These are phyloP conservation scores for Coniochaeta ligniaria DNA, from an alignment of 2,329 filamentous ascomycete species.

Conservation along the genomic window DNA sequence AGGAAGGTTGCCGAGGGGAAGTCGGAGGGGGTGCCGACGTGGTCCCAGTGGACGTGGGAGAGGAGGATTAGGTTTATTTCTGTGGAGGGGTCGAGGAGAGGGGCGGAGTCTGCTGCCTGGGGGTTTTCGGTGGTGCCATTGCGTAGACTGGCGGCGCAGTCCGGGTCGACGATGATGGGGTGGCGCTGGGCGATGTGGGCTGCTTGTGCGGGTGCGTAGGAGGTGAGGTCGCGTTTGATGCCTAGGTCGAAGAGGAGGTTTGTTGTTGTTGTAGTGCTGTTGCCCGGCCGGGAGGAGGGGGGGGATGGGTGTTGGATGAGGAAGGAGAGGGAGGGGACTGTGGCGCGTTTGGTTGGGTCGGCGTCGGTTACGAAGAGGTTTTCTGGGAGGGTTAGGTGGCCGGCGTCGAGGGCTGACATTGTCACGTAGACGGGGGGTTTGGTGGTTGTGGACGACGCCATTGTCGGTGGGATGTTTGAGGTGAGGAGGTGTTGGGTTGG, in stretches of 20 bases:
- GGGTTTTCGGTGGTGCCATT: constrained; percentile 6
- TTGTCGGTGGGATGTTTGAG: neutral
- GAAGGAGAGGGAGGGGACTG: constrained; percentile 46
- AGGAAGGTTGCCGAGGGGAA: constrained; percentile 40
- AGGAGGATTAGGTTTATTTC: constrained; percentile 29
- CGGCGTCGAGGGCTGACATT: constrained; percentile 28
- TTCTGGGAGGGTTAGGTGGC: constrained; percentile 38
- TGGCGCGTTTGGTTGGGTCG: constrained; percentile 31
- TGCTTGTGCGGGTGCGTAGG: constrained; percentile 35
- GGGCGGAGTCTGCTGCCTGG: too few species aligned
- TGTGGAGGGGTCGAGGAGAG: constrained; percentile 4
- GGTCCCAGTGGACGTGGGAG: constrained; percentile 51
- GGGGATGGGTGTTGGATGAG: constrained; percentile 37
- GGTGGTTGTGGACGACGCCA: neutral
- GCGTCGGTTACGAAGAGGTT: constrained; percentile 36
- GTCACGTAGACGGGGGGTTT: constrained; percentile 17
- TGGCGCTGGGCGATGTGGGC: constrained; percentile 35
- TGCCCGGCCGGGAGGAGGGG: neutral
- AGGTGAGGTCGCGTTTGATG: constrained; percentile 33
- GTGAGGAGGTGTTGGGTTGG: neutral
- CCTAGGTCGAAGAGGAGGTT: constrained; percentile 46
- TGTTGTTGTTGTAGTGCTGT: constrained; percentile 12
- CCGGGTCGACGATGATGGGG: constrained; percentile 35
- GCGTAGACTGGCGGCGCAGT: constrained; percentile 30
- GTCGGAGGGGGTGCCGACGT: constrained; percentile 46